phyloP scores from a whole-genome alignment of 345 rosid species.

The Pseudoturritis turrita region DNA sequence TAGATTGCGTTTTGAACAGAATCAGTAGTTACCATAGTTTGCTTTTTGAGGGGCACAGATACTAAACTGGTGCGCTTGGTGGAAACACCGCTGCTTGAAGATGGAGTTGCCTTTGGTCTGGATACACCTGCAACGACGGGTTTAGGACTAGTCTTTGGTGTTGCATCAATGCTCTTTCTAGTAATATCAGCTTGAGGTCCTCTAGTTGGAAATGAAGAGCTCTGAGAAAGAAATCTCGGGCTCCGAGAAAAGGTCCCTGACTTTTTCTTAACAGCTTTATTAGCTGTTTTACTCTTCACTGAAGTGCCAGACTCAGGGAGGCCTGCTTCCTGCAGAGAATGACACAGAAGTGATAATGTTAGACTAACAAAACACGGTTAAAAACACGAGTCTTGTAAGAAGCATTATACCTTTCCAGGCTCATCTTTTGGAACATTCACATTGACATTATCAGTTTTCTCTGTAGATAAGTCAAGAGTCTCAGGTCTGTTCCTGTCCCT shows the following conservation, averaged over 20 bases:
- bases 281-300: conserved; percentile 43
- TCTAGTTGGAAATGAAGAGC: conserved; percentile 62
- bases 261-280: conserved; percentile 44
- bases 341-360: background rate
- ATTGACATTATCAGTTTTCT: conserved; percentile 23
- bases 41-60: conserved; percentile 32
- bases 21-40: conserved; percentile 37
- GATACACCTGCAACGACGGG: conserved; percentile 14
- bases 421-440: conserved; percentile 36
- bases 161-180: conserved; percentile 54
- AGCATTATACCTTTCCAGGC: conserved; percentile 44
- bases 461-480: conserved; percentile 22
- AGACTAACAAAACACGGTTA: background rate
- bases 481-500: conserved; percentile 31
- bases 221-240: conserved; percentile 61
- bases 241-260: conserved; percentile 34
- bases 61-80: conserved; percentile 34
- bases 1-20: background rate
- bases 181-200: conserved; percentile 39
- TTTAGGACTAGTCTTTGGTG: conserved; percentile 36
- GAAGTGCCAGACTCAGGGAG: conserved; percentile 20
- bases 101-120: conserved; percentile 17
- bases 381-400: conserved; percentile 13
- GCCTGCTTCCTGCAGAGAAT: conserved; percentile 40
- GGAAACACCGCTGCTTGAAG: conserved; percentile 25